Evolutionary conservation across 148 eudicot genomes (phyloP).

Genomic region (Chenopodium album): DNA sequence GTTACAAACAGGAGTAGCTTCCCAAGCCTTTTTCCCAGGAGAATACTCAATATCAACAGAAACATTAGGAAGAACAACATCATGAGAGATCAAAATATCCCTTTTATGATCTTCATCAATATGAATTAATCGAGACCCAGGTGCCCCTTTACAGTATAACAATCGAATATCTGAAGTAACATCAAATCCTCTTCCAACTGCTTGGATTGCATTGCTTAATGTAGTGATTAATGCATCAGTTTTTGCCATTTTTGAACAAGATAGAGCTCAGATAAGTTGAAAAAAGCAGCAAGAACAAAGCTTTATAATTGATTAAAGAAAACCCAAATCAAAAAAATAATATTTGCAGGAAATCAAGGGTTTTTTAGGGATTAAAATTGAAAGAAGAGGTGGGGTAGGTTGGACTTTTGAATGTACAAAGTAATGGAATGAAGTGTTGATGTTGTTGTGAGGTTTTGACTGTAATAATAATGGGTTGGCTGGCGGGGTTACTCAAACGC

Average conservation of each 20-base stretch:
- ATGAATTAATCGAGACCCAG: conserved; percentile 71
- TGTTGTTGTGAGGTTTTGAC: conserved; percentile 24
- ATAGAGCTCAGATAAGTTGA: too few species aligned
- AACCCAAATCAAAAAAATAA: background rate
- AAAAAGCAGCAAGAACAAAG: too few species aligned
- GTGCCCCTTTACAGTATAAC: conserved; percentile 89
- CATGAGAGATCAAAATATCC: conserved; percentile 54
- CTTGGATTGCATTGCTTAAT: conserved; percentile 71
- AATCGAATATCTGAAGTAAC: conserved; percentile 93
- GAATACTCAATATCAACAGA: conserved; percentile 70
- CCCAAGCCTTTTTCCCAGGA: conserved; percentile 40
- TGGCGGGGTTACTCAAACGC: conserved; percentile 31
- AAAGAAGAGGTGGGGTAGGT: conserved; percentile 23
- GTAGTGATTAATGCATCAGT: conserved; percentile 65
- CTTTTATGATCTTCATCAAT: conserved; percentile 54
- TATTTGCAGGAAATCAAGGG: background rate
- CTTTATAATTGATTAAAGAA: background rate
- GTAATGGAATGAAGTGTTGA: background rate
- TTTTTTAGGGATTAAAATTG: background rate
- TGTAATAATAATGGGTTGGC: conserved; percentile 1
- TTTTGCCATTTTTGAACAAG: conserved; percentile 10
- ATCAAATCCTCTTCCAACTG: conserved; percentile 95
- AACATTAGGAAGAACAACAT: conserved; percentile 53
- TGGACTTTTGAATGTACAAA: conserved; percentile 22
- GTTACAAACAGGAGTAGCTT: conserved; percentile 56